Base-by-base conservation (phyloP, 23 red algal species). In the Rhodosorus marinus region DNA sequence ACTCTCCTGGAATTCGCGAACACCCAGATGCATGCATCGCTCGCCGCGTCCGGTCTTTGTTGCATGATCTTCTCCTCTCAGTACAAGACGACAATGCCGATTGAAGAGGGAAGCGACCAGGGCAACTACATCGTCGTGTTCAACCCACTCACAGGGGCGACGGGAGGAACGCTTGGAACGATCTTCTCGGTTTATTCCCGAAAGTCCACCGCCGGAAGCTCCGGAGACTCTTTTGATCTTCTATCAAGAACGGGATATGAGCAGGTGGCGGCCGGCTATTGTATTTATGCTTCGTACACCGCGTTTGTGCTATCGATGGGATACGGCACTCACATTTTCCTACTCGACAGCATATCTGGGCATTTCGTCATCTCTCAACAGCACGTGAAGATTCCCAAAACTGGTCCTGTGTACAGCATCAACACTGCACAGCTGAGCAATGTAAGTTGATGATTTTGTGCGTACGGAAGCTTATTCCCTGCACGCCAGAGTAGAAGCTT, bases 41-140 rank as follows among this genome's bases (percentile, higher is more conserved):
- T 94, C 47, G 76, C 87, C 31, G 72, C 87, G 4, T 94, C 87
- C 11, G 87, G 87, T 1, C 66, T 94, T 24, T 94, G 87, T 35
- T 94, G 87, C 46, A 33, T 94, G 4, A 94, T 94, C 57, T 94
- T 75, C 58, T 83, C 76, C 4, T 72, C 78, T 2, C 64, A 59
- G 5, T 68, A 61, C 5, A 70, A 61, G 6, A 62, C 66, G 36
- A 62, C 70, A n/a, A 74, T 94, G 68, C 64, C 78, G 31, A 31
- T 94, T 9, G 87, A 94, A 33, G 27, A 57, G 9, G 73, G 68
- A 1, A 74, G 65, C 7, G 69, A 73, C 59, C n/a, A n/a, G n/a
- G 87, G 87, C 23, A 94, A 94, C 60, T 94, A 94, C 47, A 72
- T 94, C n/a, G 87, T 82, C 5, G 87, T 94, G 50, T 94, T 75